Conservation (phyloP, 805 yeast species). For the Jamesozyma rosinii region DNA sequence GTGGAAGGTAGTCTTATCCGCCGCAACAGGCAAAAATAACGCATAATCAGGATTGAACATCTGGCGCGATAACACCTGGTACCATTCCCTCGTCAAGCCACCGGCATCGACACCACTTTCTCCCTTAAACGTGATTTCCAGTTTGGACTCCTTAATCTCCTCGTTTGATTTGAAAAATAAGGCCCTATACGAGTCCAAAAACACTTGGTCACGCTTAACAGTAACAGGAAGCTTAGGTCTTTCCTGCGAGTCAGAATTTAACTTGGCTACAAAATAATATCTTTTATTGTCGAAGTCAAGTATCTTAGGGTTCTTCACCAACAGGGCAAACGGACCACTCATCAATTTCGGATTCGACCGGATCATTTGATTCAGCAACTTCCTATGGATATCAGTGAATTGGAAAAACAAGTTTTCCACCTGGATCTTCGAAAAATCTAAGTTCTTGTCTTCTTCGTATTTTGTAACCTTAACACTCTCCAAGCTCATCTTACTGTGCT, state of each 20-base stretch:
- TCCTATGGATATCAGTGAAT: slow-evolving; percentile 82
- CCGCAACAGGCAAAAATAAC: slow-evolving; percentile 78
- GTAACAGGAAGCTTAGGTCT: slow-evolving; percentile 48
- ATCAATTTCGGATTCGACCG: slow-evolving; percentile 81
- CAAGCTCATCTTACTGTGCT: slow-evolving; percentile 47
- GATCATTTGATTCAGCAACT: slow-evolving; percentile 83
- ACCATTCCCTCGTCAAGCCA: slow-evolving; percentile 97
- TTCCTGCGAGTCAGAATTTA: slow-evolving; percentile 43
- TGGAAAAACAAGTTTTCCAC: slow-evolving; percentile 72
- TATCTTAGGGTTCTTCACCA: slow-evolving; percentile 80
- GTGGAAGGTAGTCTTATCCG: slow-evolving; percentile 89
- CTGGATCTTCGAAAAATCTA: slow-evolving; percentile 65
- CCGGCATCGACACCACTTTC: slow-evolving; percentile 98
- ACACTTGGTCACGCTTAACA: slow-evolving; percentile 82
- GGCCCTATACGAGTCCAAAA: slow-evolving; percentile 79
- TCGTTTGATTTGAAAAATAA: slow-evolving; percentile 69
- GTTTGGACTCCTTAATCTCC: slow-evolving; percentile 59
- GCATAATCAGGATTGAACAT: slow-evolving; percentile 96
- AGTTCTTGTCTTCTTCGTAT: slow-evolving; percentile 48
- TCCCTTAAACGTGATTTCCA: slow-evolving; percentile 79
- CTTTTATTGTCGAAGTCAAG: slow-evolving; percentile 91
- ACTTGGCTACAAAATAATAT: slow-evolving; percentile 67
- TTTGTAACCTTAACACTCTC: slow-evolving; percentile 42
- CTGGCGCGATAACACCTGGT: slow-evolving; percentile 83
- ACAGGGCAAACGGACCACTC: slow-evolving; percentile 90